A percentile compares a stretch with the other conserved stretches of the same genome.
phyloP scores from a whole-genome alignment of 2,329 filamentous ascomycete genomes.

The Madurella mycetomatis region DNA sequence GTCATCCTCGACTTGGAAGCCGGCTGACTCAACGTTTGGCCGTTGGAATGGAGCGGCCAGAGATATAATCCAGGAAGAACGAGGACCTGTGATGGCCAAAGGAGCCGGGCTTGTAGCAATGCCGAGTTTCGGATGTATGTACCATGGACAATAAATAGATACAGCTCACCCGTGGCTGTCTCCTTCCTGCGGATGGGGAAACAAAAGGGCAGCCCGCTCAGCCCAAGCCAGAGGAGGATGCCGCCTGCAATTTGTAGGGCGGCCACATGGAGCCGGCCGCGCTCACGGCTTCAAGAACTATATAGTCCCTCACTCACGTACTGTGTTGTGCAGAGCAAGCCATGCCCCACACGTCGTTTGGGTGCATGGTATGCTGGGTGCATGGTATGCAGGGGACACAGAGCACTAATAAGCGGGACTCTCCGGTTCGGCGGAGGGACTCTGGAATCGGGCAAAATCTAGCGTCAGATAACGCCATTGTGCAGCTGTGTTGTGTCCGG shows the following conservation, averaged over 20 bases:
- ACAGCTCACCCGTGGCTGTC: not conserved
- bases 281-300: not conserved
- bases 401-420: not conserved
- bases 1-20: too few relatives aligned
- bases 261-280: not conserved
- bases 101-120: slow-evolving; percentile 1
- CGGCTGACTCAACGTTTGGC: too few relatives aligned
- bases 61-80: too few relatives aligned
- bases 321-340: not conserved
- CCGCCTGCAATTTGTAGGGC: not conserved
- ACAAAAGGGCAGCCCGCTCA: not conserved
- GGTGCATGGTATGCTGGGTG: slow-evolving; percentile 4
- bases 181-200: not conserved
- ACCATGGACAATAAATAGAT: not conserved
- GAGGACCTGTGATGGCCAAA: too few relatives aligned
- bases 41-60: too few relatives aligned
- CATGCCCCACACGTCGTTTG: not conserved
- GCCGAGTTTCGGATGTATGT: not conserved
- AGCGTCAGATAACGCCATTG: slow-evolving; percentile 18
- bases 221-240: not conserved
- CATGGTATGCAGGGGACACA: slow-evolving; percentile 8
- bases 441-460: slow-evolving; percentile 15
- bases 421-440: not conserved
- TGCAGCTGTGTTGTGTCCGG: not conserved
- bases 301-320: not conserved